Evolutionary conservation across 768 basidiomycete genomes (phyloP), one percentile per base, ranked within the genome.

Genomic region (Mrakia gelida): DNA sequence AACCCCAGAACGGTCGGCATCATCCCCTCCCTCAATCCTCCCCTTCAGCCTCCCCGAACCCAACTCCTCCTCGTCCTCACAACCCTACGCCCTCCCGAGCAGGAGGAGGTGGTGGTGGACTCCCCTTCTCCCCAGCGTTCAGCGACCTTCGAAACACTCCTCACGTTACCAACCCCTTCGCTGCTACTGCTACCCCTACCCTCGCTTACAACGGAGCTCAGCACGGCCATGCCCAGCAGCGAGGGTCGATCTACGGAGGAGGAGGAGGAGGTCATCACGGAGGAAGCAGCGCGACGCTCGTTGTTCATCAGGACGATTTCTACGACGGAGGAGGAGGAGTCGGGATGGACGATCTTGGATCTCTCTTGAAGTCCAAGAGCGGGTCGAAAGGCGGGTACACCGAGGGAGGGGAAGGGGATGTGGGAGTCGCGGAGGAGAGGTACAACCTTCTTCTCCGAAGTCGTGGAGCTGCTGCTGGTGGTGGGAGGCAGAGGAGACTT

Each of bases 121-220:
- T 71, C 18, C 70, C 26, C 34, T 30, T 71, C 70, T 71, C 43
- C 9, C 70, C 70, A 26, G 28, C 70, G 18, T 61, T 61, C 59
- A 61, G 13, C 23, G 59, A 61, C 23, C 59, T 61, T 26, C 13
- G 59, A 1, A 26, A 61, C 28, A 41, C 68, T 26, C 38, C 70
- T 23, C 28, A 9, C 43, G 1, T 10, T 9, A 23, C 16, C 13
- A 38, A 71, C 26, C 70, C 70, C 2, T 71, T 71, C 70, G 38
- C 34, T 13, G 11, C 41, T 13, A 30, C 45, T 7, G 15, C 26
- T 15, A n/a, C 43, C 15, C 70, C 70, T 1, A 38, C 30, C 15
- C 70, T 71, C 38, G 70, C 70, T 23, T 71, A 71, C 70, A 71
- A 71, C 70, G 70, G 34, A 26, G 70, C 70, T n/a, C 70, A 71